Percentiles rank a stretch among this genome's conserved stretches.
These are phyloP conservation scores for Pachyrhizus erosus DNA, from an alignment of 306 rosid genomes.

Conservation along the genomic window DNA sequence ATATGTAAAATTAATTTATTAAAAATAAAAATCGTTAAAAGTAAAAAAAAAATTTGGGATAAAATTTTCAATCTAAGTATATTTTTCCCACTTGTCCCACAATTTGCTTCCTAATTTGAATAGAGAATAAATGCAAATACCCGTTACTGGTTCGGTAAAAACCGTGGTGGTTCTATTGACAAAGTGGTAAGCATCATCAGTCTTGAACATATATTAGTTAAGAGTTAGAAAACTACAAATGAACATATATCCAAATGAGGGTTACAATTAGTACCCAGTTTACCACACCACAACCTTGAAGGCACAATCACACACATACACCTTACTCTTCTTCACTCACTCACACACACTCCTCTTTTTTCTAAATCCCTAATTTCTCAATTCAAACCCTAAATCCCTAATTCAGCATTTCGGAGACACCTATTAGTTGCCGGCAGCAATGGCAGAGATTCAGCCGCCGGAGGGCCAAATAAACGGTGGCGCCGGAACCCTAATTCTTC, in stretches of 20 bases:
- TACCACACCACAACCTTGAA: neutral
- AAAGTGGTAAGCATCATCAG: neutral
- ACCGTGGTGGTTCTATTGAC: neutral
- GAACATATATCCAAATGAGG: neutral
- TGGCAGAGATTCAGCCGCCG: conserved; percentile 83
- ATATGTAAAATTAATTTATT: too few relatives aligned
- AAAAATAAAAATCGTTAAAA: too few relatives aligned
- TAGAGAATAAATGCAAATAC: neutral
- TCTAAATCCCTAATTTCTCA: neutral
- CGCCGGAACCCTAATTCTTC: conserved; percentile 48
- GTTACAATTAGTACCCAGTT: neutral
- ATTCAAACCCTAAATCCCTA: conserved; percentile 30
- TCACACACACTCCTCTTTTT: too few relatives aligned
- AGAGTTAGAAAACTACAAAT: neutral
- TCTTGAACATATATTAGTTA: neutral
- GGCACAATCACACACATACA: neutral
- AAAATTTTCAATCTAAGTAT: too few relatives aligned
- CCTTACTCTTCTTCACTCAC: too few relatives aligned
- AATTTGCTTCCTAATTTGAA: neutral
- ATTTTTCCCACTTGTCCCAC: too few relatives aligned
- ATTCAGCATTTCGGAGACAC: neutral
- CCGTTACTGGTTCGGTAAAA: neutral
- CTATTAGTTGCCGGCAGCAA: conserved; percentile 11
- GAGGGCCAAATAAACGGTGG: conserved; percentile 69
- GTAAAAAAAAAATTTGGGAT: too few relatives aligned